Evolutionary conservation across 192 early-diverging fungal species (phyloP), one percentile per base, ranked within the genome.

Genomic region (Gaertneriomyces semiglobifer): DNA sequence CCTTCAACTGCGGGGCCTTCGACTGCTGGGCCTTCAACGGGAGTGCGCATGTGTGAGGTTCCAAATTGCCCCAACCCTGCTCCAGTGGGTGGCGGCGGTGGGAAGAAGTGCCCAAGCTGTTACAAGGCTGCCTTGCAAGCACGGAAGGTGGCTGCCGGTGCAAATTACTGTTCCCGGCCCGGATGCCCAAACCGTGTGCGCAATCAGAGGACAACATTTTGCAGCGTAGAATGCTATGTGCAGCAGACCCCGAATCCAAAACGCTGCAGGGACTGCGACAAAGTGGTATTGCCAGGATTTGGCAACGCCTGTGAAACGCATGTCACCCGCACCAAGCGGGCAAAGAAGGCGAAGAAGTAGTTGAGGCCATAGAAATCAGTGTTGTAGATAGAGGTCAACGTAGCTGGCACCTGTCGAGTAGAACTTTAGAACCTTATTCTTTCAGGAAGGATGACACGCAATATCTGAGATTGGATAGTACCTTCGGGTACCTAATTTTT

Each of bases 201-300:
- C 12, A 50, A 50, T 18, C 9, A 56, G 19, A 56, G 3, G 55
- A 33, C 10, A 1, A 56, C 0, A 25, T 56, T 2, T 25, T 56
- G 55, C 55, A 56, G 55, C 25, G 25, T 33, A 14, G 12, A 14
- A 19, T 56, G 55, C 55, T 56, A 56, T 25, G 55, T 18, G 55
- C 55, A 56, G 25, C 10, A 14, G n/a, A 25, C 20, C 11, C n/a
- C 20, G 3, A 25, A 56, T 33, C 55, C 55, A 56, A 56, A 4
- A 25, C 16, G 25, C 10, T 56, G 55, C 20, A 11, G 2, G 10
- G 25, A 14, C 1, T 56, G 55, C 3, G 12, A 25, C 55, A 56
- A 56, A 25, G 20, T 56, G n/a, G 20, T 56, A 18, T 25, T 56
- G n/a, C 55, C 55, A 25, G 55, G 55, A 14, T 33, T 56, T 0